Conservation (phyloP, 2,329 filamentous ascomycete species). For the Epichloe brachyelytri region DNA sequence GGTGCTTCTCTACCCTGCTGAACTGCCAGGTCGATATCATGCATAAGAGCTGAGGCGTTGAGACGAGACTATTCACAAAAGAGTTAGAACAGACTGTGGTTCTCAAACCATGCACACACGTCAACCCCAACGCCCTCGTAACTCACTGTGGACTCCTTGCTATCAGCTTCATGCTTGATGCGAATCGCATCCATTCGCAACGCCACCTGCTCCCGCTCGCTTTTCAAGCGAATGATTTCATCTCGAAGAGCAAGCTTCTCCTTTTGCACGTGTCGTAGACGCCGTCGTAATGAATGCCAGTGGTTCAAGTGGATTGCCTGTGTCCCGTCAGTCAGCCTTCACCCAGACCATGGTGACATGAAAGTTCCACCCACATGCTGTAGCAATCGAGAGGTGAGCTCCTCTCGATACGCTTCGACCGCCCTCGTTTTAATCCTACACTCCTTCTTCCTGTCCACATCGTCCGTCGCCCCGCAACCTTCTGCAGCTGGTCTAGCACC, state of each 20-base stretch:
- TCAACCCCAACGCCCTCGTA: neutral
- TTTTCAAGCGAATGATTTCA: conserved; percentile 45
- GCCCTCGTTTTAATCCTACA: conserved; percentile 41
- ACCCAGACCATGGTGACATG: neutral
- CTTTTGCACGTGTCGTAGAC: conserved; percentile 42
- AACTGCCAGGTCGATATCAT: conserved; percentile 48
- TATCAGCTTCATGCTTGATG: conserved; percentile 43
- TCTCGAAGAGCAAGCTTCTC: conserved; percentile 44
- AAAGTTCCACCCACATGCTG: conserved; percentile 37
- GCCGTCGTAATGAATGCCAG: conserved; percentile 42
- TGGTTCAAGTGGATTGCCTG: conserved; percentile 48
- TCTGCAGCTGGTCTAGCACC: conserved; percentile 34
- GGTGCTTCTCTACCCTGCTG: conserved; percentile 36
- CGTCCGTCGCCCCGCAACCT: conserved; percentile 26
- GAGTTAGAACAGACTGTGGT: neutral
- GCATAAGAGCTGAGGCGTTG: conserved; percentile 43
- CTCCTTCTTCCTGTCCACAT: conserved; percentile 37
- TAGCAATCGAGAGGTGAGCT: conserved; percentile 40
- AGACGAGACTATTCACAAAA: conserved; percentile 26
- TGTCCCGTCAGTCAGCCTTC: neutral
- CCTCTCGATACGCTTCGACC: conserved; percentile 45
- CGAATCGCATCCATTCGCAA: conserved; percentile 51
- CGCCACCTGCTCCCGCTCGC: conserved; percentile 48
- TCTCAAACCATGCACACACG: neutral
- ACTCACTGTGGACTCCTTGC: conserved; percentile 37